Percentiles rank a stretch among this genome's conserved stretches.
Conservation (phyloP, 2,329 filamentous ascomycete genomes). For the Apiospora marii region DNA sequence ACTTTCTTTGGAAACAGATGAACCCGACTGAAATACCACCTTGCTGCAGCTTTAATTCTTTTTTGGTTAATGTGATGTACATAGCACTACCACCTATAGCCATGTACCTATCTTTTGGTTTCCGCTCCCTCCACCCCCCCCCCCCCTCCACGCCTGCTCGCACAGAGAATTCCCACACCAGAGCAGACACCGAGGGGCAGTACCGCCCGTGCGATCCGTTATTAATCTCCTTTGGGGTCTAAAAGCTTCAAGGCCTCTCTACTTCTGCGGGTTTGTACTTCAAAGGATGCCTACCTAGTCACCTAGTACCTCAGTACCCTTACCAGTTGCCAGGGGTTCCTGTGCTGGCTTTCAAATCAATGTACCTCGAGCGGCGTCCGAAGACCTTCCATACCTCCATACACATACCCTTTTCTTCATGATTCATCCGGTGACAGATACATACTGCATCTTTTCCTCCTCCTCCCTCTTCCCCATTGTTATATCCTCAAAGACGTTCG, state of each 20-base stretch:
- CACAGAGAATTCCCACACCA: constrained; percentile 14
- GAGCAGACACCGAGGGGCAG: not conserved
- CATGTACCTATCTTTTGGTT: not conserved
- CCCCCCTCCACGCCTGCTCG: not conserved
- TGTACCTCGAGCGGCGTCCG: constrained; percentile 11
- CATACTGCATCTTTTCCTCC: constrained; percentile 1
- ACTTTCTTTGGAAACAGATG: constrained; percentile 16
- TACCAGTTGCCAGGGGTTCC: not conserved
- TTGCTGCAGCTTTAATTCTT: constrained; percentile 11
- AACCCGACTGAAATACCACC: constrained; percentile 20
- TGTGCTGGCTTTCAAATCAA: not conserved
- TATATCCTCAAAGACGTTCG: constrained; percentile 2
- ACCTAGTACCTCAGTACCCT: not conserved
- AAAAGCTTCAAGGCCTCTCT: constrained; percentile 20
- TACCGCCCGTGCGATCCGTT: constrained; percentile 24
- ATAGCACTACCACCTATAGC: not conserved
- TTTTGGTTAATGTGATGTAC: constrained; percentile 13
- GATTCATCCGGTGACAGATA: constrained; percentile 10
- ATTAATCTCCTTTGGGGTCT: constrained; percentile 28
- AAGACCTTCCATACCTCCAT: constrained; percentile 7
- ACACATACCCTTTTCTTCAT: constrained; percentile 1
- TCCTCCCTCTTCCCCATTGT: constrained; percentile 10
- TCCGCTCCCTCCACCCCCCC: constrained; percentile 17
- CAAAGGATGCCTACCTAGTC: not conserved
- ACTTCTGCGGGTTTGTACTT: not conserved